phyloP scores from a whole-genome alignment of 2,329 filamentous ascomycete species.

The Cercospora janseana region DNA sequence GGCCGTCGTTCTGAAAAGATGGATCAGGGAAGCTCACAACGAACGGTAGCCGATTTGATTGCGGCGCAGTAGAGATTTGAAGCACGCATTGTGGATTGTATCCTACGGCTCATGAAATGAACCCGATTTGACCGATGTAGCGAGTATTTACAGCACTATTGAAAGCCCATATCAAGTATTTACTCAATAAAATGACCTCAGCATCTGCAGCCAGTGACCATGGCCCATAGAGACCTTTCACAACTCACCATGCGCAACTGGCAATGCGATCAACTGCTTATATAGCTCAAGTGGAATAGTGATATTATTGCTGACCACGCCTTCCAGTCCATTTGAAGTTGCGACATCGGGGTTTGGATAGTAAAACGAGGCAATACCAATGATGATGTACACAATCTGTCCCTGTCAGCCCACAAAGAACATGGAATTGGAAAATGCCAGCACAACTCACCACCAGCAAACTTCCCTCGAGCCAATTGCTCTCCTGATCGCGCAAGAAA shows the following conservation, averaged over 20 bases:
- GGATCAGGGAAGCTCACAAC: too few species aligned
- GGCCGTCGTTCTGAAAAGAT: too few species aligned
- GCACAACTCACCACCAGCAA: slow-evolving; percentile 61
- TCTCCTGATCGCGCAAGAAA: slow-evolving; percentile 82
- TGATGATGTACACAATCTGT: slow-evolving; percentile 60
- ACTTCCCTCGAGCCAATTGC: slow-evolving; percentile 83
- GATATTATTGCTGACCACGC: slow-evolving; percentile 15
- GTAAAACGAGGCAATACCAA: slow-evolving; percentile 61
- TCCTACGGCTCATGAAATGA: too few species aligned
- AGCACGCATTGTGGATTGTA: too few species aligned
- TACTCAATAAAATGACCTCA: too few species aligned
- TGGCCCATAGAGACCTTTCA: too few species aligned
- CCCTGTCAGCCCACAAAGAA: not conserved
- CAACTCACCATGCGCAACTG: slow-evolving; percentile 9
- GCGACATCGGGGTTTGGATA: slow-evolving; percentile 53
- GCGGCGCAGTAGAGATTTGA: too few species aligned
- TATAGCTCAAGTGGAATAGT: slow-evolving; percentile 23
- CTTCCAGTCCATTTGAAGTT: slow-evolving; percentile 22
- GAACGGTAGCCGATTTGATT: too few species aligned
- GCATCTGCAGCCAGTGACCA: too few species aligned
- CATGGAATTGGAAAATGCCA: not conserved
- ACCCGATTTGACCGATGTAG: too few species aligned
- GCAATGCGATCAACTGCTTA: slow-evolving; percentile 21
- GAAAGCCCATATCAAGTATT: too few species aligned
- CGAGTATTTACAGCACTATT: too few species aligned